A percentile compares a stretch with the other conserved stretches of the same genome.
These are phyloP conservation scores for Macrocystidia cucumis DNA, from an alignment of 1,284 basidiomycete genomes.

Conservation along the genomic window DNA sequence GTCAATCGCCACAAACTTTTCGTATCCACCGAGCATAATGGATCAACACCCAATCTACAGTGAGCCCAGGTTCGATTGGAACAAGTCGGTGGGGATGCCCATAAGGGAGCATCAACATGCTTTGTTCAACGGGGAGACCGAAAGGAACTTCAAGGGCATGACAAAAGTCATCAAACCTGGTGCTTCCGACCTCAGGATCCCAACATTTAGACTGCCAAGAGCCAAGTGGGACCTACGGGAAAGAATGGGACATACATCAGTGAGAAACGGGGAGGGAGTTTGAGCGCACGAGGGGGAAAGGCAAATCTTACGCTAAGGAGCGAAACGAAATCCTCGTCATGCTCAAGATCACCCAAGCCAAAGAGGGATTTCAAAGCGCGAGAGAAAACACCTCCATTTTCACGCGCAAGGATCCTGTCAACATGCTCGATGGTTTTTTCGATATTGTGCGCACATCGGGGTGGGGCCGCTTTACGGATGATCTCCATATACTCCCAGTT, in stretches of 20 bases:
- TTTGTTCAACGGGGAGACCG: constrained; percentile 15
- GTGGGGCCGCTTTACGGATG: constrained; percentile 70
- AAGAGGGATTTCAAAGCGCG: constrained; percentile 62
- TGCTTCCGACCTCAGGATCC: constrained; percentile 65
- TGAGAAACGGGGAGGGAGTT: too few species aligned
- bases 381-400: constrained; percentile 34
- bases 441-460: constrained; percentile 64
- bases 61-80: constrained; percentile 31
- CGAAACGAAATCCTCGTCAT: constrained; percentile 77
- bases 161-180: constrained; percentile 69
- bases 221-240: constrained; percentile 32
- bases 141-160: constrained; percentile 42
- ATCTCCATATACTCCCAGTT: constrained; percentile 88
- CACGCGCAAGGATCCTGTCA: constrained; percentile 49
- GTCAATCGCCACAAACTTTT: constrained; percentile 34
- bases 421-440: constrained; percentile 57
- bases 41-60: constrained; percentile 49
- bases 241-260: too few species aligned
- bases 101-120: constrained; percentile 27
- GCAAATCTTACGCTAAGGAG: constrained; percentile 58
- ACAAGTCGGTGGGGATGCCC: constrained; percentile 37
- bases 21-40: constrained; percentile 78
- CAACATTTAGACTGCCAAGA: constrained; percentile 52
- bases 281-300: too few species aligned
- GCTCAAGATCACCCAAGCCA: constrained; percentile 56